A percentile compares a stretch with the other conserved stretches of the same genome.
Evolutionary conservation across 2,329 filamentous ascomycete species (phyloP).

Genomic region (Botryotinia globosa): DNA sequence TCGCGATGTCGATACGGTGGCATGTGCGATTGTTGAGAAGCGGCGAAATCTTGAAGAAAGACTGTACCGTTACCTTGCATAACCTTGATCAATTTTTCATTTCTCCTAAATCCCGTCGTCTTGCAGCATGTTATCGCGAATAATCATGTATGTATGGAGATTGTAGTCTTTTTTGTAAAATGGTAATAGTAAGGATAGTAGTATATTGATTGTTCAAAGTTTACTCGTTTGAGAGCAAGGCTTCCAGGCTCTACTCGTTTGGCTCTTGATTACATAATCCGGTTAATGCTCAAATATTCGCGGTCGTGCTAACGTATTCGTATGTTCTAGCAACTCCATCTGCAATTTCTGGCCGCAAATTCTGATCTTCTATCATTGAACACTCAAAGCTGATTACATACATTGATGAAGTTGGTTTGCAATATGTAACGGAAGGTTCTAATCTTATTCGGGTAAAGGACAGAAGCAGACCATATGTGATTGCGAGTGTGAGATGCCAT

Average conservation of each 20-base stretch:
- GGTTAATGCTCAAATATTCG: not conserved
- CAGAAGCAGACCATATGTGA: no score
- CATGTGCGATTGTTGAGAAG: constrained; percentile 14
- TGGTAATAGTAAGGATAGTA: not conserved
- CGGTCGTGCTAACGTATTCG: not conserved
- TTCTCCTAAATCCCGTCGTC: not conserved
- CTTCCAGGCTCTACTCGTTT: constrained; percentile 1
- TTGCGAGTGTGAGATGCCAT: no score
- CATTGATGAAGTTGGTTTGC: no score
- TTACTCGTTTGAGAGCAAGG: constrained; percentile 3
- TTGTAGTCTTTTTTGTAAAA: not conserved
- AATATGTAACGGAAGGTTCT: no score
- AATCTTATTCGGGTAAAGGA: no score
- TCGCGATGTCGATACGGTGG: constrained; percentile 7
- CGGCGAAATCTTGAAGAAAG: not conserved
- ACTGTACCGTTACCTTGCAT: not conserved
- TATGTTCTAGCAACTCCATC: no score
- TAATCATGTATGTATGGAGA: not conserved
- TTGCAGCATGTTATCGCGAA: not conserved
- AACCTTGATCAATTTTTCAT: not conserved
- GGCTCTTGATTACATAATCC: not conserved
- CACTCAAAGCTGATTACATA: no score
- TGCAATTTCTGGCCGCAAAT: no score
- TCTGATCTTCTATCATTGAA: no score
- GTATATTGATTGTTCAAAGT: not conserved